Evolutionary conservation across 192 early-diverging fungal species (phyloP), one percentile per base, ranked within the genome.

Genomic region (Backusella luteola): DNA sequence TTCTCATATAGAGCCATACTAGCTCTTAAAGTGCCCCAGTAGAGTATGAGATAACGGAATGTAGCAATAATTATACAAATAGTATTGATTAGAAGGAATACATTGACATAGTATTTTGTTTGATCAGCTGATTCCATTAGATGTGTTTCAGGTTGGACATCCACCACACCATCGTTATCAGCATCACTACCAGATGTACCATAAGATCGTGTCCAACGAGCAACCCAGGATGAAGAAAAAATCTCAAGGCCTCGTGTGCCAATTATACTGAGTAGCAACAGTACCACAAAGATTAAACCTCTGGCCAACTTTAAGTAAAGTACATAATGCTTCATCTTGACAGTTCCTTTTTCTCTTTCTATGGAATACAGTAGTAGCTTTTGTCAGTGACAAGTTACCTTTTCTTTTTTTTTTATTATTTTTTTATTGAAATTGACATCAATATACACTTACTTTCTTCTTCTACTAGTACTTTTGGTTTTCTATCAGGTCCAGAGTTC

Each of bases 341-440:
- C 96, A 34, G 88, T 90, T 23, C 98, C 98, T 17, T 86, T 87
- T 11, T 90, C 93, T 32, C 87, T 87, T n/a, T 76, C 93, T 63
- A 63, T 26, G 0, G n/a, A 49, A 49, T 26, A 29, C 8, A 63
- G 29, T 2, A 63, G 23, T 63, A 26, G 0, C 1, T 14, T 63
- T 14, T 63, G 12, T 11, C 9, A 63, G 4, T 4, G 4, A 23
- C 23, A 8, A 14, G 8, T 63, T 29, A 3, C 23, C 12, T 12
- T 29, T 12, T 4, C 29, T 63, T 12, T 63, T 63, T 4, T 17
- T 59, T 14, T 26, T 12, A 0, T 59, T 29, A n/a, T 12, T 59
- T 59, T 4, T 17, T 63, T 63, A 63, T 21, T 29, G 2, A 23
- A 63, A 29, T 63, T 63, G 9, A 29, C 3, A 63, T 29, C 8